These are phyloP conservation scores for Omphalotus olearius DNA, from an alignment of 1,284 basidiomycete species.

Conservation along the genomic window DNA sequence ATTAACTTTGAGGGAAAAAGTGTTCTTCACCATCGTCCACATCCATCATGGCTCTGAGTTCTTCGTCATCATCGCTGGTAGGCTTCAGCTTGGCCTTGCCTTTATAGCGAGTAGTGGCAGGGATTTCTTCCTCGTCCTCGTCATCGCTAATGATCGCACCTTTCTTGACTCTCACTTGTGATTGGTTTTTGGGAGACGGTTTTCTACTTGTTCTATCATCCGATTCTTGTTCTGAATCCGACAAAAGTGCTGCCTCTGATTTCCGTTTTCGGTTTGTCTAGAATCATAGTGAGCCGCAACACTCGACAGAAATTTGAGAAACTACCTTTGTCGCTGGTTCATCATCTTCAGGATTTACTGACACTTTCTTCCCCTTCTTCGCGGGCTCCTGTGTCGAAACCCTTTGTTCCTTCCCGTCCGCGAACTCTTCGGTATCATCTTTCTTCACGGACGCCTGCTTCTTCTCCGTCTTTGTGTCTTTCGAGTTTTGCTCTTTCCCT, in stretches of 20 bases:
- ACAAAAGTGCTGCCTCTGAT: background rate
- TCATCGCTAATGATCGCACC: constrained; percentile 55
- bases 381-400: background rate
- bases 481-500: constrained; percentile 20
- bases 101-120: constrained; percentile 17
- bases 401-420: no score
- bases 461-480: constrained; percentile 18
- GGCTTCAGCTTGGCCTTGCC: constrained; percentile 25
- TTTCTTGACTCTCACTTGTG: constrained; percentile 33
- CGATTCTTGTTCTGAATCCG: constrained; percentile 13
- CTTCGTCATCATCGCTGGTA: constrained; percentile 34
- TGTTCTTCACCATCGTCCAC: constrained; percentile 58
- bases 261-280: constrained; percentile 6
- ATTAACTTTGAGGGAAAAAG: background rate
- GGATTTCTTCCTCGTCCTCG: constrained; percentile 35
- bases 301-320: background rate
- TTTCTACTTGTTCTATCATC: constrained; percentile 17
- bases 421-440: constrained; percentile 4
- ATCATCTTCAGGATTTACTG: background rate
- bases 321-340: background rate
- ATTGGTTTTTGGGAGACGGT: constrained; percentile 18
- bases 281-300: background rate
- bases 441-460: constrained; percentile 19
- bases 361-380: background rate
- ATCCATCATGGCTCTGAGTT: constrained; percentile 67